A percentile compares a stretch with the other conserved stretches of the same genome.
These are phyloP conservation scores for Cordyceps pruinosa DNA, from an alignment of 2,329 filamentous ascomycete genomes.

Conservation along the genomic window DNA sequence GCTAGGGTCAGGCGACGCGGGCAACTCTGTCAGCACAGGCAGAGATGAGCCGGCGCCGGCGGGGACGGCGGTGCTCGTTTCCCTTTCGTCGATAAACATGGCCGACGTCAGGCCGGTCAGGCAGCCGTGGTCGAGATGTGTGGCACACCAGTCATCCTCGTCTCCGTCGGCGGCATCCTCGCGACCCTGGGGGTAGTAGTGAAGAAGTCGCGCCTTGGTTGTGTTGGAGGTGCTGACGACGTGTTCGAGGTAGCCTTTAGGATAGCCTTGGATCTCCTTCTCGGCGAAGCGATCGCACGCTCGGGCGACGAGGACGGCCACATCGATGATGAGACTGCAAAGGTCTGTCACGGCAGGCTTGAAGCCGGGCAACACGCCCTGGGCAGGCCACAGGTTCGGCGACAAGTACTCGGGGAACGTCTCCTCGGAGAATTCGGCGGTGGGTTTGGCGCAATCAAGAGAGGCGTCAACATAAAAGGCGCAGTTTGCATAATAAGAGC, in stretches of 20 bases:
- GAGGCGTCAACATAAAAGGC: conserved; percentile 63
- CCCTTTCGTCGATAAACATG: conserved; percentile 85
- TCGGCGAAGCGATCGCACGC: conserved; percentile 83
- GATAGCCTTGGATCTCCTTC: conserved; percentile 70
- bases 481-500: conserved; percentile 79
- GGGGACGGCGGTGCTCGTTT: conserved; percentile 30
- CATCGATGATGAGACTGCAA: conserved; percentile 81
- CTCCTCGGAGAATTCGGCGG: conserved; percentile 46
- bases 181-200: conserved; percentile 72
- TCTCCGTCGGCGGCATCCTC: conserved; percentile 32
- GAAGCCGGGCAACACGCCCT: conserved; percentile 67
- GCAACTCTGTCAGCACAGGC: conserved; percentile 60
- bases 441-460: conserved; percentile 57
- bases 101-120: conserved; percentile 89
- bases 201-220: conserved; percentile 84
- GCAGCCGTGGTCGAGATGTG: conserved; percentile 85
- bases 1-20: conserved; percentile 69
- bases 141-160: conserved; percentile 92
- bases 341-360: conserved; percentile 64
- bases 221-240: conserved; percentile 80
- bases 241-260: conserved; percentile 70
- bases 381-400: conserved; percentile 79
- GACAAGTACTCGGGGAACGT: conserved; percentile 84
- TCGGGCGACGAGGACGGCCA: conserved; percentile 79
- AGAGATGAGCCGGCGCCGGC: conserved; percentile 22